Base-by-base conservation (phyloP, 2,329 filamentous ascomycete genomes). In the Aspergillus proliferans region DNA sequence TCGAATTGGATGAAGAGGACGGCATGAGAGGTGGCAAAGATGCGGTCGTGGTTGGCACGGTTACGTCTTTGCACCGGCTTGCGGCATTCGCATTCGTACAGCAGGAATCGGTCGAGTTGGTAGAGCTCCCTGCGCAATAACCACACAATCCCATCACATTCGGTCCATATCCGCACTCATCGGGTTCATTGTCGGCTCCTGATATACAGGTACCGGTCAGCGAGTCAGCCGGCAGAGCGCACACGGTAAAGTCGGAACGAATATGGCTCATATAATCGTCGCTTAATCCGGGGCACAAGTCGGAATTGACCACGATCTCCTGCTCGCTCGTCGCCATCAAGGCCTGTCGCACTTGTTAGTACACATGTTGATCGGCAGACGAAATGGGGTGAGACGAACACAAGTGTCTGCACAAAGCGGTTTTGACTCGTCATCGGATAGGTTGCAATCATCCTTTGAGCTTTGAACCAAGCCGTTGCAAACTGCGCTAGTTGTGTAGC, bases 391-490 rank as follows among this genome's bases (percentile, higher is more conserved):
- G 28, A 18, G 24, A 49, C 84, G 63, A 75, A 88, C 88, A 70
- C 93, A 98, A 55, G 87, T 85, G 54, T 93, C 86, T 42, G 92
- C 93, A 69, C 93, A 98, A 14, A 97, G 76, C 2, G 93, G 90
- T 50, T 77, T 76, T 4, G 87, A 82, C 39, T 84, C 74, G 26
- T 77, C 71, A n/a, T 76, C 68, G 0, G 84, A 79, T 42, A 94
- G 73, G 18, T 73, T 71, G 71, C 93, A 98, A 22, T 78, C 65
- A 9, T 72, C 65, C 60, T 86, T 83, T 4, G 93, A 97, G 65
- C 89, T 91, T 70, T 98, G 93, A 45, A 98, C 82, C 64, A 98
- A 87, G 56, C 88, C 81, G 76, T 94, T 97, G 78, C 93, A 98
- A 56, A 98, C 80, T 55, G 94, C 85, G 52, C 87, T 93, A 43